phyloP scores from a whole-genome alignment of 2,329 filamentous ascomycete genomes.

The Huntiella moniliformis region DNA sequence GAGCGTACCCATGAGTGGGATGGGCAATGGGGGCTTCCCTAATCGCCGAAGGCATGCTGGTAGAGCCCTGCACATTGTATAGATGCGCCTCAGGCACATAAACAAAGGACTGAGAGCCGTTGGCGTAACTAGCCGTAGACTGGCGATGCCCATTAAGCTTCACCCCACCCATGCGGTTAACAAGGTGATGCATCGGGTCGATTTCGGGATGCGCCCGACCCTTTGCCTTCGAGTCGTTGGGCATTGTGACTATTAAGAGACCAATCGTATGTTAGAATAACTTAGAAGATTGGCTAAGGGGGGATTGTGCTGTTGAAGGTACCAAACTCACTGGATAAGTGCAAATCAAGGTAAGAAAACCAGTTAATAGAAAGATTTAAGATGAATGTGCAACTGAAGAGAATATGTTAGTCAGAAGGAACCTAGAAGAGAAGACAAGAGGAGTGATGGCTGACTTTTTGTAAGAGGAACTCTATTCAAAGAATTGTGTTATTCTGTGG shows the following conservation, averaged over 20 bases:
- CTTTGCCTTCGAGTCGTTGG: background rate
- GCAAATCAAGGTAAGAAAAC: background rate
- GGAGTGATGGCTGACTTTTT: slow-evolving; percentile 11
- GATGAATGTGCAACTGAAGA: background rate
- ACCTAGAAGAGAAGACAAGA: slow-evolving; percentile 17
- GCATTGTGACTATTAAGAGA: no score
- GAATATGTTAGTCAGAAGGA: background rate
- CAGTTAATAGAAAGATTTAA: background rate
- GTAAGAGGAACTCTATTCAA: no score
- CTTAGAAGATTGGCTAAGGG: background rate
- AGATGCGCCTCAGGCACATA: slow-evolving; percentile 21
- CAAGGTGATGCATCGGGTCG: slow-evolving; percentile 6
- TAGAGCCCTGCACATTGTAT: slow-evolving; percentile 17
- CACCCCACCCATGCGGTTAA: slow-evolving; percentile 16
- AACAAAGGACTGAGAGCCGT: slow-evolving; percentile 13
- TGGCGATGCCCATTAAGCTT: slow-evolving; percentile 16
- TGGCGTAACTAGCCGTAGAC: slow-evolving; percentile 5
- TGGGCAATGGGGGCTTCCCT: slow-evolving; percentile 1
- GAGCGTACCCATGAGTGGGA: slow-evolving; percentile 1
- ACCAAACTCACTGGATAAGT: background rate
- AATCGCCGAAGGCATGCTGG: slow-evolving; percentile 1
- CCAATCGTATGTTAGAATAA: no score
- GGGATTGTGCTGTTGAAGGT: background rate
- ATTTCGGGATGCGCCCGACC: background rate
- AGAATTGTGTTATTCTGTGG: background rate